Base-by-base conservation (phyloP, 768 basidiomycete genomes). In the Astraeus odoratus region DNA sequence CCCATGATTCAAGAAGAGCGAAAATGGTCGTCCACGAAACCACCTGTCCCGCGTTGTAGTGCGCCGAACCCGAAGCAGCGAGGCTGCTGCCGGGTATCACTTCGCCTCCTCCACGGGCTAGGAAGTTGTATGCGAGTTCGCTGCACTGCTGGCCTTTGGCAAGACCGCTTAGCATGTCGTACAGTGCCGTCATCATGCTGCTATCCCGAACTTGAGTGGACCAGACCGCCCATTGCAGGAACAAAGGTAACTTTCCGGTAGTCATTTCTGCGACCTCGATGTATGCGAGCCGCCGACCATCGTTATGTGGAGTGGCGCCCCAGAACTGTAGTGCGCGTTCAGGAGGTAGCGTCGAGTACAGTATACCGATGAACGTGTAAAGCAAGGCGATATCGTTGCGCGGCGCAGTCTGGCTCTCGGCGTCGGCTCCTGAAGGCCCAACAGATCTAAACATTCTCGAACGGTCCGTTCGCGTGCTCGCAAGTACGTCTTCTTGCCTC, bases 221-320 rank as follows among this genome's bases (percentile, higher is more conserved):
- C 85, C 85, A 86, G 8, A 88, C 79, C 0, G 88, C 88, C 92
- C 91, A 95, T 47, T 90, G 86, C 39, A 95, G 67, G 61, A 95
- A 94, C 1, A 80, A 74, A 1, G 81, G 78, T 0, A 89, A 69
- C 47, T 81, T 76, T 1, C 77, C 80, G 20, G 75, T 64, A 2
- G 73, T 77, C n/a, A 74, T 70, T 54, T 90, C 87, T 1, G 75
- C 54, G 27, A 66, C 63, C 51, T 86, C 80, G 49, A 79, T 58
- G 55, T 84, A 85, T 3, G 76, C 67, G 10, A 70, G 59, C 22
- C 64, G 65, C 10, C 65, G 64, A 0, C 63, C 43, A 5, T 75
- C 74, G 30, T 57, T 58, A 3, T 68, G 68, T 3, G 74, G 75
- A 0, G 76, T 73, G 2, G 81, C 77, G 8, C 81, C 80, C 92